A percentile compares a stretch with the other conserved stretches of the same genome.
These are phyloP conservation scores for Macrophomina phaseolina DNA, from an alignment of 2,329 filamentous ascomycete genomes.

Conservation along the genomic window DNA sequence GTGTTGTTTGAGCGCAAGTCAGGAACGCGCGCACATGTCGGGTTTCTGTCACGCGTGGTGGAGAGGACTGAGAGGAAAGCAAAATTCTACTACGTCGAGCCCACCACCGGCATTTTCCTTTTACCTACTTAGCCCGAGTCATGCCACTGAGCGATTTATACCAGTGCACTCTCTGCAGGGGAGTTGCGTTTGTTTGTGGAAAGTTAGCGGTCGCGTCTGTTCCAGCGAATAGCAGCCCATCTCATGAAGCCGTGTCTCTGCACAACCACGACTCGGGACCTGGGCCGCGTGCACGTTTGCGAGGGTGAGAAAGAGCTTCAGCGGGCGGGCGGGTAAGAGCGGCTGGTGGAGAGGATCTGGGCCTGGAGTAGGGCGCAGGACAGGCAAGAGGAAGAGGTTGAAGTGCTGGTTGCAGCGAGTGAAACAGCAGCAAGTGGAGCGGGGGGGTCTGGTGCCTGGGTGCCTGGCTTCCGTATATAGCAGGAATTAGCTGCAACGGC, in stretches of 20 bases:
- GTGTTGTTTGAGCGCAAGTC: background rate
- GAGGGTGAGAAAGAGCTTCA: background rate
- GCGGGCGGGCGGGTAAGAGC: too few relatives aligned
- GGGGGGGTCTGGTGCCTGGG: background rate
- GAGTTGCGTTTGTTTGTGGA: background rate
- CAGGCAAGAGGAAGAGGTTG: background rate
- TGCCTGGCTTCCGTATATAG: constrained; percentile 7
- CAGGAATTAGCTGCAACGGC: background rate
- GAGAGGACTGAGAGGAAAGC: background rate
- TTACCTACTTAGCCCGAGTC: background rate
- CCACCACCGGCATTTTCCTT: background rate
- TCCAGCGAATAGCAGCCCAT: background rate
- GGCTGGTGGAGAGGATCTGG: background rate
- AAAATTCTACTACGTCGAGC: background rate
- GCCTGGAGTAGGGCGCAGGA: background rate
- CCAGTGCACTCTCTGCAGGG: background rate
- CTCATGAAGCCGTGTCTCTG: background rate
- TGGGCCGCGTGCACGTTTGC: background rate
- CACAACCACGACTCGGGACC: background rate
- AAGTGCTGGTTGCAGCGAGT: constrained; percentile 17
- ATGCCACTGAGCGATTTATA: background rate
- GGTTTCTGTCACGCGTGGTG: background rate
- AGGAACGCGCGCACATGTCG: background rate
- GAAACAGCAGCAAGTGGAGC: constrained; percentile 4
- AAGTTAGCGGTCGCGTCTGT: background rate